phyloP scores from a whole-genome alignment of 2,329 filamentous ascomycete species.

The Waltergamsia citrina region DNA sequence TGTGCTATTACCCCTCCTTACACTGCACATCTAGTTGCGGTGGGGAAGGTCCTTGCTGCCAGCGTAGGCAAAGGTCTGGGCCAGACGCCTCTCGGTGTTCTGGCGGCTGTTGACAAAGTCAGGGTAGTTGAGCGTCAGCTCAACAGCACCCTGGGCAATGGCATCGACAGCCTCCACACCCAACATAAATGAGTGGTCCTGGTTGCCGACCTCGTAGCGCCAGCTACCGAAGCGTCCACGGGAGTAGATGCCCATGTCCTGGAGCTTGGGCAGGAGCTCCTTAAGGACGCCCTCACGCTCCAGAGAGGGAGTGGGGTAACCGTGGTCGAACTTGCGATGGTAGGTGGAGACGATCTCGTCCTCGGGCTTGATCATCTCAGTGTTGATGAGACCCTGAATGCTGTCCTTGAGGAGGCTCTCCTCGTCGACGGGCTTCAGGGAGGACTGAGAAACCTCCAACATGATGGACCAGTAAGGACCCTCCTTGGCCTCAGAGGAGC shows the following conservation, averaged over 20 bases:
- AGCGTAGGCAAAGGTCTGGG: slow-evolving; percentile 32
- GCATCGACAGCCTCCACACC: slow-evolving; percentile 89
- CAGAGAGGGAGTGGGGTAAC: slow-evolving; percentile 89
- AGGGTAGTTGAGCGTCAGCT: slow-evolving; percentile 92
- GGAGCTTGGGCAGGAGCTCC: slow-evolving; percentile 84
- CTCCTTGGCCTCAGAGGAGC: slow-evolving; percentile 64
- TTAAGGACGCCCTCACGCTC: slow-evolving; percentile 94
- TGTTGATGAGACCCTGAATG: slow-evolving; percentile 96
- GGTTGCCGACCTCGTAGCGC: slow-evolving; percentile 94
- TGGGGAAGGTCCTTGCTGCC: not conserved
- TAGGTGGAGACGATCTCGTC: slow-evolving; percentile 98
- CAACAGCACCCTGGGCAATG: slow-evolving; percentile 80
- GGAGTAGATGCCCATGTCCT: slow-evolving; percentile 85
- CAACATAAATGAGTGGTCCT: slow-evolving; percentile 97
- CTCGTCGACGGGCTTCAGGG: slow-evolving; percentile 86
- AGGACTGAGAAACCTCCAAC: slow-evolving; percentile 94
- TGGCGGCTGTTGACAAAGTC: slow-evolving; percentile 81
- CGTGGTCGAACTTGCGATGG: slow-evolving; percentile 95
- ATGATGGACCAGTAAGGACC: slow-evolving; percentile 99
- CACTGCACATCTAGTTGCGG: no score
- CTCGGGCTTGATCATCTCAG: slow-evolving; percentile 81
- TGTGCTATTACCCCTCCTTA: no score
- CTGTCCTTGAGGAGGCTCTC: slow-evolving; percentile 79
- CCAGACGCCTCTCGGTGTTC: slow-evolving; percentile 41
- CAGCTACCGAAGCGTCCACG: slow-evolving; percentile 96